Base-by-base conservation (phyloP, 202 grass and related monocot species). In the Setaria italica region DNA sequence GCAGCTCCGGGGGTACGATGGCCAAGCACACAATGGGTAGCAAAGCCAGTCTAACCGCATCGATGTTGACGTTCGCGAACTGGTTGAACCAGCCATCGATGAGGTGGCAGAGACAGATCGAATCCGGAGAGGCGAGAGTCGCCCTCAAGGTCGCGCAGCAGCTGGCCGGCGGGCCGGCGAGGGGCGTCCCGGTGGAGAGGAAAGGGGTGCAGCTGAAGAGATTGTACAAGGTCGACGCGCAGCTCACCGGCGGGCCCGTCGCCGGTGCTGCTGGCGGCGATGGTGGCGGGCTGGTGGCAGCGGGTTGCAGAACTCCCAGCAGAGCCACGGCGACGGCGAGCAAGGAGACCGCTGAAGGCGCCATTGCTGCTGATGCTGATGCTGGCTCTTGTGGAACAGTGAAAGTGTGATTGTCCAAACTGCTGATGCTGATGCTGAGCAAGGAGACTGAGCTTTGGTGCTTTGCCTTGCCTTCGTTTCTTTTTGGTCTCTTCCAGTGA, bases 181-280 rank as follows among this genome's bases (percentile, higher is more conserved):
- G 10, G 3, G 3, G 5, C 4, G 41, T 29, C 0, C 17, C 42
- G 42, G 6, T 14, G 1, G 20, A 14, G 1, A 71, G 68, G n/a
- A 71, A 70, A 0, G 8, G 20, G 2, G 0, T 2, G 11, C 67
- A 70, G 0, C 1, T 3, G 11, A 0, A 1, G 0, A 70, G 19
- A 6, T 2, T 1, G 2, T 0, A 0, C 3, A 70, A 7, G 1
- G 42, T 70, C 4, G 0, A 0, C 25, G 25, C 25, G 25, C 25
- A 25, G 25, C 25, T 25, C 25, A 25, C 25, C 25, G 25, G 25
- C 25, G 25, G 25, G 25, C 25, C 25, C 25, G 25, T 25, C 25
- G 25, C 25, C 25, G 25, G 25, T 25, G 25, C 25, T 25, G 25
- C 25, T 25, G 25, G 25, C 25, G 25, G 25, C 25, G 25, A 25